Conservation (phyloP, 2,329 filamentous ascomycete genomes). For the Beauveria sp. region DNA sequence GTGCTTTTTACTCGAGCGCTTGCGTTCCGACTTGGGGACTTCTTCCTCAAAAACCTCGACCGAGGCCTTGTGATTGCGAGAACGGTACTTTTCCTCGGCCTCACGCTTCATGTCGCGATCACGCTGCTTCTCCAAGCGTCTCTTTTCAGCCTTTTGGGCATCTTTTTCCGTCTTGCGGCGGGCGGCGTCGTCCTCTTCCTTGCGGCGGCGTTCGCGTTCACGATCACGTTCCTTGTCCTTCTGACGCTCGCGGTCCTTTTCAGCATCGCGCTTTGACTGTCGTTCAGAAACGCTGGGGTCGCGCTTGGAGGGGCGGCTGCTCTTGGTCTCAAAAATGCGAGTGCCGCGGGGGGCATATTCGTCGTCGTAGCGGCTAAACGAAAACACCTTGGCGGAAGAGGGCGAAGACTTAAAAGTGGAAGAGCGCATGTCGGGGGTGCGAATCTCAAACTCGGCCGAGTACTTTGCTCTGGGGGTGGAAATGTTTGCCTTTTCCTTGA, state of each 20-base stretch:
- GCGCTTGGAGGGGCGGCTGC: constrained; percentile 33
- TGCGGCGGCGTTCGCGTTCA: constrained; percentile 1
- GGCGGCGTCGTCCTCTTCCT: background rate
- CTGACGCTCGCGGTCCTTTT: constrained; percentile 27
- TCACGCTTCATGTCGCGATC: constrained; percentile 32
- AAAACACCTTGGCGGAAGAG: constrained; percentile 27
- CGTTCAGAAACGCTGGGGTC: constrained; percentile 40
- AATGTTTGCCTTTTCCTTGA: constrained; percentile 34
- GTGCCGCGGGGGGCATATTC: constrained; percentile 29
- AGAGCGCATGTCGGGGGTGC: constrained; percentile 41
- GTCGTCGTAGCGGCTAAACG: constrained; percentile 37
- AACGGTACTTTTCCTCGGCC: constrained; percentile 26
- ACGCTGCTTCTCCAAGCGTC: constrained; percentile 25
- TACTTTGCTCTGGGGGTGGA: constrained; percentile 32
- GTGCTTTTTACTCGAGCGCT: constrained; percentile 32
- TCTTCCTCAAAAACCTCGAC: constrained; percentile 29
- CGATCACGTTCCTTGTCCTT: constrained; percentile 24
- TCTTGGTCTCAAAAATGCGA: constrained; percentile 35
- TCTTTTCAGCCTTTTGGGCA: constrained; percentile 27
- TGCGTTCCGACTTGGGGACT: constrained; percentile 26
- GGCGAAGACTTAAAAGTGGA: constrained; percentile 31
- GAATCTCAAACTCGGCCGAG: constrained; percentile 37
- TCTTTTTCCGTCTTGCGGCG: constrained; percentile 28
- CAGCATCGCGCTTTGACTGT: constrained; percentile 35
- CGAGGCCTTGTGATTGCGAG: constrained; percentile 22